Evolutionary conservation across 2,329 filamentous ascomycete species (phyloP).

Genomic region (Hirsutella rhossiliensis): DNA sequence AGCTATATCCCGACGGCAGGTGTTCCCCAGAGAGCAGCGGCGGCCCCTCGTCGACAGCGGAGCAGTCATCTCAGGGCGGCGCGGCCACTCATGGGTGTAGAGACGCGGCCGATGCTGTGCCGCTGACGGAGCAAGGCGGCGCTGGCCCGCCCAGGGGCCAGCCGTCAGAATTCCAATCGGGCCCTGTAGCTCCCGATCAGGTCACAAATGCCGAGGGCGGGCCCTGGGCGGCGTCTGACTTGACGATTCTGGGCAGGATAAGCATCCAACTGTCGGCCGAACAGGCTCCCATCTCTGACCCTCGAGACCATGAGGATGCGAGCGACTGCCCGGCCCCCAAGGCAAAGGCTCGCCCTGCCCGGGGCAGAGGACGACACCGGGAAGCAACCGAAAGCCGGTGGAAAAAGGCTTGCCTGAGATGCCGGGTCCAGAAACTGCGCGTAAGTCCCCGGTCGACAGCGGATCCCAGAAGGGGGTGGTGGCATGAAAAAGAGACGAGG

Average conservation of each 20-base stretch:
- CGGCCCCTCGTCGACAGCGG: too few species aligned
- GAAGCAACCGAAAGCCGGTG: slow-evolving; percentile 10
- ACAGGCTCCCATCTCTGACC: neutral
- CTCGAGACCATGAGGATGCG: too few species aligned
- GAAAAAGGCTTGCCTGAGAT: slow-evolving; percentile 29
- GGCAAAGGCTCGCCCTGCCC: neutral
- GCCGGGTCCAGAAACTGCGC: slow-evolving; percentile 29
- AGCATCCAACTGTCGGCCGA: neutral
- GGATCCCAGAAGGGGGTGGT: too few species aligned
- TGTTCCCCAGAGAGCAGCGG: too few species aligned
- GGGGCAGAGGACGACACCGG: neutral
- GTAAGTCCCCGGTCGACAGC: slow-evolving; percentile 15
- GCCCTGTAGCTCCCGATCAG: neutral
- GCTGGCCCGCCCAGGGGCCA: neutral
- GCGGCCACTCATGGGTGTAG: too few species aligned
- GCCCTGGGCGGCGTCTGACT: neutral
- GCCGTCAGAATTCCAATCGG: neutral
- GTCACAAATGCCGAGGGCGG: neutral
- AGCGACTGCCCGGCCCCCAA: neutral
- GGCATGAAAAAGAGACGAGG: too few species aligned
- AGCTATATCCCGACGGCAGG: too few species aligned
- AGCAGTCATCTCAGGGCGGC: too few species aligned
- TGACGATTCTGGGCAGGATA: neutral
- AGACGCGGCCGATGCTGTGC: too few species aligned
- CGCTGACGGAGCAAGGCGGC: too few species aligned